Evolutionary conservation across 148 eudicot species (phyloP).

Genomic region (Euryodendron excelsum): DNA sequence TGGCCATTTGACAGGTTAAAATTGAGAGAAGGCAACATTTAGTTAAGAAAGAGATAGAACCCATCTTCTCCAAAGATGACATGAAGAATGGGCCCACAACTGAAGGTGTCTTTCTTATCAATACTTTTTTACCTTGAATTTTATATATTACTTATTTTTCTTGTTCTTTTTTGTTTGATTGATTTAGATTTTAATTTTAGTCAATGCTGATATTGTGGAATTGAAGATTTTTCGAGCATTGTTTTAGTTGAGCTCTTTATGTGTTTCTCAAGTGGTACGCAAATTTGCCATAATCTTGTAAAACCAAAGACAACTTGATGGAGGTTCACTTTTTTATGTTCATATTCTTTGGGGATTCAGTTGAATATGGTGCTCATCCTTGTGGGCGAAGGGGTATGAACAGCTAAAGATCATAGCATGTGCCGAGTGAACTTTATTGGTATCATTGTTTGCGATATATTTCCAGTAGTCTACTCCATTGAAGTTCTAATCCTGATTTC

Average conservation of each 20-base stretch:
- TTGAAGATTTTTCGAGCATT: neutral
- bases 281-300: too few species aligned
- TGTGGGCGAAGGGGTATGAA: neutral
- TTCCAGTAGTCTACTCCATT: too few species aligned
- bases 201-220: neutral
- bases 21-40: conserved; percentile 56
- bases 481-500: too few species aligned
- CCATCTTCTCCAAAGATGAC: conserved; percentile 47
- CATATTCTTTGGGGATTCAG: neutral
- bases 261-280: neutral
- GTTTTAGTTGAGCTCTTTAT: neutral
- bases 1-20: conserved; percentile 37
- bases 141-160: neutral
- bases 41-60: conserved; percentile 50
- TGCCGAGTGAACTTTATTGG: too few species aligned
- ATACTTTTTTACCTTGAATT: neutral
- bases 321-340: neutral
- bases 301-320: conserved; percentile 2
- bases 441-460: too few species aligned
- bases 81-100: conserved; percentile 47
- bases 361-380: neutral
- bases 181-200: neutral
- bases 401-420: neutral
- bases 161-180: too few species aligned
- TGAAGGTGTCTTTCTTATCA: conserved; percentile 39